Percentiles rank a stretch among this genome's conserved stretches.
Evolutionary conservation across 139 green algal species (phyloP).

Genomic region (Chlorella sp.): DNA sequence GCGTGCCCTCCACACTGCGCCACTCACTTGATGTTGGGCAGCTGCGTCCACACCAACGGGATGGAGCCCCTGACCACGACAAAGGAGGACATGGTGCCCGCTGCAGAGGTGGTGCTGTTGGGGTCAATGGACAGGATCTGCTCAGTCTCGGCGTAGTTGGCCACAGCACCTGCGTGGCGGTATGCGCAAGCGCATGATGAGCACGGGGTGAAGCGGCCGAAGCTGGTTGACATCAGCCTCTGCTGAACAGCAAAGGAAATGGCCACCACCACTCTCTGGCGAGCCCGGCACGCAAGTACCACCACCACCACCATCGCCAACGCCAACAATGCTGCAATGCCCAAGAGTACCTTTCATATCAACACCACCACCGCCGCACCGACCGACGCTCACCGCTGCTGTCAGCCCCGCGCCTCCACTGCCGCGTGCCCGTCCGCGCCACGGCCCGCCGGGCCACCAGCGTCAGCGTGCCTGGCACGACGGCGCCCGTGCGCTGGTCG

Average conservation of each 20-base stretch:
- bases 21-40: slow-evolving; percentile 89
- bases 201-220: too few species aligned
- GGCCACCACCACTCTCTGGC: too few species aligned
- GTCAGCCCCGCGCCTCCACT: slow-evolving; percentile 82
- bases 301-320: too few species aligned
- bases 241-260: too few species aligned
- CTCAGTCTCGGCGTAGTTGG: slow-evolving; percentile 92
- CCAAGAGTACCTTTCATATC: too few species aligned
- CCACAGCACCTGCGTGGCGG: slow-evolving; percentile 58
- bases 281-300: too few species aligned
- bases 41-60: slow-evolving; percentile 78
- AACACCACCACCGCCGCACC: too few species aligned
- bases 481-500: neutral
- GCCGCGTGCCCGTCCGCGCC: slow-evolving; percentile 58
- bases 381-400: slow-evolving; percentile 21
- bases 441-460: slow-evolving; percentile 37
- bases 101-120: neutral
- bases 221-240: too few species aligned
- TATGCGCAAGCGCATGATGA: too few species aligned
- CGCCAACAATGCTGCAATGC: too few species aligned
- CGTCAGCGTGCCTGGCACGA: slow-evolving; percentile 21
- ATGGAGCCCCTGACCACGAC: slow-evolving; percentile 71
- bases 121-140: slow-evolving; percentile 61
- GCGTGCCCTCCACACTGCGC: too few species aligned
- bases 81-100: slow-evolving; percentile 9